Evolutionary conservation across 1,284 basidiomycete genomes (phyloP), one percentile per base, ranked within the genome.

Genomic region (Ceratobasidium sp.): DNA sequence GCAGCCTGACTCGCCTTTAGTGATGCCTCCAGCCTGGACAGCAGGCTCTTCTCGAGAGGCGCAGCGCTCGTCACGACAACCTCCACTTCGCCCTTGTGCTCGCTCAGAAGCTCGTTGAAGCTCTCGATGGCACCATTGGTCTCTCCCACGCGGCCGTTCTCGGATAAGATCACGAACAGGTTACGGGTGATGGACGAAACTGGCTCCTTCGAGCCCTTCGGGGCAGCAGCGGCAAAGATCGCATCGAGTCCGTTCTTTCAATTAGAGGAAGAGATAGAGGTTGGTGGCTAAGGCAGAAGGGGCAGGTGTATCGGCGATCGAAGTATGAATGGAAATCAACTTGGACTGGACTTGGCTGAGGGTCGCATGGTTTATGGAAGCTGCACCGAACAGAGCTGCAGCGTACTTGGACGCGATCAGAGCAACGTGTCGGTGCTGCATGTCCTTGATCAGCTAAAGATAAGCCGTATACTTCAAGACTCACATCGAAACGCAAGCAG

Each of bases 1-100:
- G 92, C 96, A 54, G 92, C 87, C 85, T 94, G 90, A 49, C 93
- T 94, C 83, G 90, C 89, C 89, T 94, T 97, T 83, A 98, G 88
- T 64, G 92, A 86, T 66, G 91, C 86, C 87, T 98, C 96, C 76
- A 98, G 88, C 79, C 91, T 90, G 74, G 87, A 85, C 79, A 92
- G 88, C 80, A 92, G 84, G 81, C 94, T 91, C 86, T 87, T 92
- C 77, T 91, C 86, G 76, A 98, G 88, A 20, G 95, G 90, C 66
- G 90, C 82, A 33, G 96, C 95, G 53, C 94, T 96, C 76, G 97
- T 98, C 84, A 99, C 94, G 76, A 91, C 89, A 79, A 99, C 94
- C 83, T 93, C 94, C 80, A 99, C 88, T 86, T 99, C 97, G 81
- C 97, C 97, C 84, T 90, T 93, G 90, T 99, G 90, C 81, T 93